A percentile compares a stretch with the other conserved stretches of the same genome.
Conservation (phyloP, 108 stramenopile species). For the Skeletonema costatum region DNA sequence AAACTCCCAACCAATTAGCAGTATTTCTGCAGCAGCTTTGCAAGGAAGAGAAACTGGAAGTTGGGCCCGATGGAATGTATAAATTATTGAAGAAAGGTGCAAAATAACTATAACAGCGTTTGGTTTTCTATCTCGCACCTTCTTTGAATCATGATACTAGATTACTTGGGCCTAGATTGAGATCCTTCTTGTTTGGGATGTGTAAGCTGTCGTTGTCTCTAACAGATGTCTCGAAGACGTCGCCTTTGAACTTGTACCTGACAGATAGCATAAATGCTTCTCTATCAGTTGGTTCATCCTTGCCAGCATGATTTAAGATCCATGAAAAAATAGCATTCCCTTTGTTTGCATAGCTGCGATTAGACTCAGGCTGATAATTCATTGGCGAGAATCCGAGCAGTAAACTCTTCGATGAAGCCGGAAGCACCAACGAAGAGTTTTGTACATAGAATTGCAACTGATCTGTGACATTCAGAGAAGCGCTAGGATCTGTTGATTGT, state of each 20-base stretch:
- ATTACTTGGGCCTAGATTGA: conserved; percentile 23
- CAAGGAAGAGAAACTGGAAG: conserved; percentile 83
- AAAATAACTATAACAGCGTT: not conserved
- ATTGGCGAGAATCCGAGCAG: conserved; percentile 67
- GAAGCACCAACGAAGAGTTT: conserved; percentile 52
- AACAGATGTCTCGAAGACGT: conserved; percentile 42
- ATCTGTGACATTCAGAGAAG: conserved; percentile 60
- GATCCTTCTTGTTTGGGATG: conserved; percentile 26
- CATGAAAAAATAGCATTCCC: not conserved
- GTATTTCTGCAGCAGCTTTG: conserved; percentile 79
- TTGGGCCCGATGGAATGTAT: conserved; percentile 88
- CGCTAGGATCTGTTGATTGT: conserved; percentile 11
- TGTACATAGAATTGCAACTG: conserved; percentile 79
- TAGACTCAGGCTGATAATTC: not conserved
- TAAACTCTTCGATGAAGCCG: conserved; percentile 59
- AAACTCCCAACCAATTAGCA: conserved; percentile 78
- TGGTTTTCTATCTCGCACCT: not conserved
- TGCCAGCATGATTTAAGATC: not conserved
- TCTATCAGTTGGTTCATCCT: not conserved
- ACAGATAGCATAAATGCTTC: conserved; percentile 6
- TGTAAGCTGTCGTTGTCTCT: conserved; percentile 38
- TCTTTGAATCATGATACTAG: conserved; percentile 12
- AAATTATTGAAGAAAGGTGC: conserved; percentile 67
- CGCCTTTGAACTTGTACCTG: conserved; percentile 31
- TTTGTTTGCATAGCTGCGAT: not conserved